Evolutionary conservation across 1,139 yeast species (phyloP), one percentile per base, ranked within the genome.

Genomic region (Magnusiomyces suaveolens): DNA sequence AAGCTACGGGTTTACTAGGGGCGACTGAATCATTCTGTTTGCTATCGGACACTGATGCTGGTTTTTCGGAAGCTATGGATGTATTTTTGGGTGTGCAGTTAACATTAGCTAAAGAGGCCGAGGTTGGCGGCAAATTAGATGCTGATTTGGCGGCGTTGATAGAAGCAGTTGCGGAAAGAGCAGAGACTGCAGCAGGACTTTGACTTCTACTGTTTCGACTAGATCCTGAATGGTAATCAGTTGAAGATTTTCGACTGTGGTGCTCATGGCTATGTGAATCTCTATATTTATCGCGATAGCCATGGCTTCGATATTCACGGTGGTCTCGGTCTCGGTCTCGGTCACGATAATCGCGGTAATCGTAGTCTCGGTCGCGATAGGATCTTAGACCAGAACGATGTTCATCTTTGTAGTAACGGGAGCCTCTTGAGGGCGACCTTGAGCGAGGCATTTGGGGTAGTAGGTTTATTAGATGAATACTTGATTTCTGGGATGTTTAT

Each of bases 241-340:
- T n/a, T n/a, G n/a, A n/a, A n/a, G n/a, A n/a, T n/a, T n/a, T n/a
- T n/a, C n/a, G n/a, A n/a, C n/a, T n/a, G n/a, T n/a, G n/a, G n/a
- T n/a, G n/a, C n/a, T n/a, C 41, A 29, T 46, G 8, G 6, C 38
- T 10, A 20, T 32, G 49, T 16, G 6, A 23, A 39, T 59, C 60
- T n/a, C 56, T 46, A 24, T 57, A 59, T 36, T 54, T 50, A 26
- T 60, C 61, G 24, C 57, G 38, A 26, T 54, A 53, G 29, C 48
- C 33, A 3, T 46, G 43, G 8, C 52, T 50, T 32, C 43, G 21
- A 14, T 50, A 21, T 24, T 52, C 55, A 44, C 52, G 33, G 10
- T 50, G 38, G 32, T 43, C 23, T 38, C 44, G 39, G 14, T 38
- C 51, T 8, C 54, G 21, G 29, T 43, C 46, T 12, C 47, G 39